Evolutionary conservation across 2,329 filamentous ascomycete genomes (phyloP), one percentile per base, ranked within the genome.

Genomic region (Scleromitrula shiraiana): DNA sequence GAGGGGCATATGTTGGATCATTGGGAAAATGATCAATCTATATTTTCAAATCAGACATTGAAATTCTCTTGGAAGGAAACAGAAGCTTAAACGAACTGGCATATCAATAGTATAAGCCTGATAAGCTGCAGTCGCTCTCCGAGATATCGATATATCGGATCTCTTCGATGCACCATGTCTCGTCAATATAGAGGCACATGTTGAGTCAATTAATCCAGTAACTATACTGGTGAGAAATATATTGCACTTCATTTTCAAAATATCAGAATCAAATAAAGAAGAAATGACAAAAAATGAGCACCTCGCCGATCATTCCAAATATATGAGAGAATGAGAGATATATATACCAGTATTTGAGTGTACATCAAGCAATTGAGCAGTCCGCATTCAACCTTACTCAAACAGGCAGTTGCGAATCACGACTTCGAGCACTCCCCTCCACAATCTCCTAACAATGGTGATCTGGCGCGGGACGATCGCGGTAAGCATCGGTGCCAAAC

Each of bases 21-120:
- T 67, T 50, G 7, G 67, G 70, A 40, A 72, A 72, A 58, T 73
- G 70, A 52, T 73, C 70, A 53, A 73, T 70, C 59, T 68, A 59
- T 53, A 46, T 12, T 7, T 30, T 4, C 41, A 30, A 41, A 44
- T 53, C 27, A 51, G 37, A 40, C 2, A n/a, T n/a, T n/a, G n/a
- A n/a, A n/a, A n/a, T n/a, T n/a, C n/a, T n/a, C n/a, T n/a, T n/a
- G 15, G 19, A 33, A 23, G 19, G 19, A 20, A 20, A 30, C n/a
- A 23, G 35, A 10, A 32, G 19, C 27, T 46, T 41, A 8, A 19
- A 56, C 55, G 26, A 35, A 59, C 55, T 17, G 48, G 54, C 49
- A 49, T 50, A 23, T 57, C 49, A 50, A 59, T 53, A 22, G 50
- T 55, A 19, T 53, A 20, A 4, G 56, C 7, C 17, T 17, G 22